A percentile compares a stretch with the other conserved stretches of the same genome.
These are phyloP conservation scores for Candida coquimbonensis DNA, from an alignment of 805 yeast species.

Conservation along the genomic window DNA sequence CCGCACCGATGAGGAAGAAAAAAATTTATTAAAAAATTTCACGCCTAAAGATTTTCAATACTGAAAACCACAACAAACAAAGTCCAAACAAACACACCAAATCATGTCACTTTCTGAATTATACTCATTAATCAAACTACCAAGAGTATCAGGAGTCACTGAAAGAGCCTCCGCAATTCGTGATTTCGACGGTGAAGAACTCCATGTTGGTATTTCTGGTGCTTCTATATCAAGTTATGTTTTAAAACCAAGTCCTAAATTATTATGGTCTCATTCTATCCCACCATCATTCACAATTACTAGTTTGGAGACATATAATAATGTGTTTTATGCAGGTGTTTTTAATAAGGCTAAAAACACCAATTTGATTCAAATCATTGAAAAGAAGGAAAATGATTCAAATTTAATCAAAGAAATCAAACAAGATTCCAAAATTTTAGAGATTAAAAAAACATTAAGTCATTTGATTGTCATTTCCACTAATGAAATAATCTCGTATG, in stretches of 20 bases:
- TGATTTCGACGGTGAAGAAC: slow-evolving; percentile 12
- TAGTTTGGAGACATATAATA: slow-evolving; percentile 9
- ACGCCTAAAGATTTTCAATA: no score
- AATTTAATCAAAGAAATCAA: slow-evolving; percentile 14
- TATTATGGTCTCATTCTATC: slow-evolving; percentile 45
- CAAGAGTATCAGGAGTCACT: slow-evolving; percentile 16
- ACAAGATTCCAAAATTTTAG: slow-evolving; percentile 7
- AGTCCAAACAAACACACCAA: not conserved
- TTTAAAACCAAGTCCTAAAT: slow-evolving; percentile 44
- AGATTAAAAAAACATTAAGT: slow-evolving; percentile 5
- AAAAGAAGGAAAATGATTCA: slow-evolving; percentile 19
- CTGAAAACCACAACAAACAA: no score
- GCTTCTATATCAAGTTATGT: slow-evolving; percentile 29
- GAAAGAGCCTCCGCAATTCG: slow-evolving; percentile 12
- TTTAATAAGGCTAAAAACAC: slow-evolving; percentile 16
- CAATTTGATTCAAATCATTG: slow-evolving; percentile 13
- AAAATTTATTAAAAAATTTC: not conserved
- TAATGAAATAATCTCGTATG: slow-evolving; percentile 4
- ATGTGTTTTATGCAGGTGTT: slow-evolving; percentile 12
- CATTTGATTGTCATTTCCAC: slow-evolving; percentile 11
- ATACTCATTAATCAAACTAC: slow-evolving; percentile 19
- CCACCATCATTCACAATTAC: slow-evolving; percentile 37
- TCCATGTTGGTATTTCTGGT: slow-evolving; percentile 23
- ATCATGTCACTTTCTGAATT: slow-evolving; percentile 20
- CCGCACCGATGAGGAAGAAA: slow-evolving; percentile 3